Evolutionary conservation across 192 early-diverging fungal genomes (phyloP).

Genomic region (Phlyctochytrium arcticum): DNA sequence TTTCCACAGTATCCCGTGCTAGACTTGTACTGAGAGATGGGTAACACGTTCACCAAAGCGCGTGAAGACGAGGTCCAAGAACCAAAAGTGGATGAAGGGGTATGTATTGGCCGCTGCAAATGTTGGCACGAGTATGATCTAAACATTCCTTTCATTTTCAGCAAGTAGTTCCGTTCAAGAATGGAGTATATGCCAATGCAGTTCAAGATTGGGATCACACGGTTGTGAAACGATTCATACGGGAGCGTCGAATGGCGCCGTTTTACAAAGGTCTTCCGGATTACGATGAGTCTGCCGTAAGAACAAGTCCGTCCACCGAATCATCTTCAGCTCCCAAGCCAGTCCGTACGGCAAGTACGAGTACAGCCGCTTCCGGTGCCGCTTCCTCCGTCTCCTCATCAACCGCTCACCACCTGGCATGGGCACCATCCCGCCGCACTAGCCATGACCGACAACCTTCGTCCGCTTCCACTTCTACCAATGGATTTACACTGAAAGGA

Average conservation of each 20-base stretch:
- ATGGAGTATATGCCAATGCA: slow-evolving; percentile 13
- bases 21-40: not conserved
- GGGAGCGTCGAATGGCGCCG: slow-evolving; percentile 70
- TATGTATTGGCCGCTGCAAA: not conserved
- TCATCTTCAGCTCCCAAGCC: not conserved
- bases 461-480: slow-evolving; percentile 1
- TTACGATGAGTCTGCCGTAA: not conserved
- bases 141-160: not conserved
- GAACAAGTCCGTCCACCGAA: not conserved
- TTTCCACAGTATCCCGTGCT: not conserved
- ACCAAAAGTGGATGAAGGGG: not conserved
- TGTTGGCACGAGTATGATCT: not conserved
- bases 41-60: not conserved
- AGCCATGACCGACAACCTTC: slow-evolving; percentile 5
- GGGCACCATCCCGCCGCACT: not conserved
- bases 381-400: not conserved
- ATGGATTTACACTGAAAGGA: slow-evolving; percentile 2
- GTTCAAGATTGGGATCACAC: slow-evolving; percentile 75
- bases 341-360: not conserved
- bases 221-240: slow-evolving; percentile 69
- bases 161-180: slow-evolving; percentile 1
- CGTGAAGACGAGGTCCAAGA: not conserved
- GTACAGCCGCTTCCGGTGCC: not conserved
- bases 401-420: not conserved
- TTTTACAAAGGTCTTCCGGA: slow-evolving; percentile 83